These are phyloP conservation scores for Ustilago hordei DNA, from an alignment of 1,284 basidiomycete genomes.

Conservation along the genomic window DNA sequence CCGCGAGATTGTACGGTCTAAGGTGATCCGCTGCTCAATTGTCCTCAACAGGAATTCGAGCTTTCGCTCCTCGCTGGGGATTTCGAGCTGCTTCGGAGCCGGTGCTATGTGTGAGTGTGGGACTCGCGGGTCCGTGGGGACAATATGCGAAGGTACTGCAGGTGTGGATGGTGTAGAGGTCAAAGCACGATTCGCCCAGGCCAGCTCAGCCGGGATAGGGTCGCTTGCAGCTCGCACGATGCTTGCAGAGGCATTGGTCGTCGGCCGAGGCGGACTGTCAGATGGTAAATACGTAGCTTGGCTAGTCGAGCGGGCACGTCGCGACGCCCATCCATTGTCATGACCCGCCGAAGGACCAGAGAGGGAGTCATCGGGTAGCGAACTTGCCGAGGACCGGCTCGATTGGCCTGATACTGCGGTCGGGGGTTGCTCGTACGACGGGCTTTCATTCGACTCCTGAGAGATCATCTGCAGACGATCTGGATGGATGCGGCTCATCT, in stretches of 20 bases:
- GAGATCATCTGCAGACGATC: not conserved
- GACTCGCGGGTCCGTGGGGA: not conserved
- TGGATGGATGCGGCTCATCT: not conserved
- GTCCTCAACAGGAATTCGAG: constrained; percentile 19
- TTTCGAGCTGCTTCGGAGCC: not conserved
- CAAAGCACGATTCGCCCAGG: not conserved
- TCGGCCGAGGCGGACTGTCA: not conserved
- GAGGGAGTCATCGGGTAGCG: not conserved
- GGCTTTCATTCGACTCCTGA: not conserved
- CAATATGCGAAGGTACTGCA: not conserved
- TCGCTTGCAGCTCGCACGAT: not conserved
- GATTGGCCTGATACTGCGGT: not conserved
- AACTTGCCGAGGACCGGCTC: not conserved
- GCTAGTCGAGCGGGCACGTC: not conserved
- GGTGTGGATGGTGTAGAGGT: not conserved
- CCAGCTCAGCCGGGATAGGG: not conserved
- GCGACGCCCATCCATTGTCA: constrained; percentile 14
- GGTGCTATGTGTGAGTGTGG: not conserved
- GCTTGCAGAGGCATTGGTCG: not conserved
- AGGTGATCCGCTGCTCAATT: constrained; percentile 1
- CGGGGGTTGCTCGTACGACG: not conserved
- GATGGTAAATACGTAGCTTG: not conserved
- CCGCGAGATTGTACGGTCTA: not conserved
- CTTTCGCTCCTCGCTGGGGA: constrained; percentile 5
- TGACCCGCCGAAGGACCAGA: not conserved